Evolutionary conservation across 176 grass and related monocot species (phyloP), one percentile per base, ranked within the genome.

Genomic region (Elymus sibiricus): DNA sequence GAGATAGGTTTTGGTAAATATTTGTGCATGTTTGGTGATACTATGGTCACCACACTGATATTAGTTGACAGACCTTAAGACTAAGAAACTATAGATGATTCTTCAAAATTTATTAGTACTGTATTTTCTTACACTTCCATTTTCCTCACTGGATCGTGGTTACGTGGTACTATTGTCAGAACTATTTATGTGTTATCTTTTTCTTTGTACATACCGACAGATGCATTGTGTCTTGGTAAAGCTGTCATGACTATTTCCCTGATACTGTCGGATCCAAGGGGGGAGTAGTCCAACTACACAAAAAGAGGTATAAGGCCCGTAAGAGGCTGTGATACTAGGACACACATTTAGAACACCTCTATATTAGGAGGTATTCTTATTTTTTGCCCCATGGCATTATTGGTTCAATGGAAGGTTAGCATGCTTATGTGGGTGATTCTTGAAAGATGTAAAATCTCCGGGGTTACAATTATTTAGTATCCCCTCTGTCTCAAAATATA

Each of bases 221-320:
- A 98, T 85, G 93, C 95, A 82, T 95, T 95, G 95, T 91, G 91
- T 79, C 90, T 98, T 80, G 95, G 95, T 28, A 95, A 98, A 91
- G 93, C 91, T 82, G 95, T 98, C n/a, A 98, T 95, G 95, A 93
- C 91, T 59, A 95, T 98, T 91, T 88, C 93, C 82, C 56, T 95
- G 37, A 84, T 98, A 89, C 89, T 95, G 14, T 82, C 89, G 84
- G 86, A 89, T 40, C 91, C 85, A 72, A 98, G 64, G 89, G 89
- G 87, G 26, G 77, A 92, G 64, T 70, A 12, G n/a, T 92, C 77
- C 58, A 44, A 79, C 49, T 37, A 70, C 55, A 77, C 69, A 75
- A 65, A 86, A 70, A 89, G 34, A 34, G 74, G 78, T 22, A 82
- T 5, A 1, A 75, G 46, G 21, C 15, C 0, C 64, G 0, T 39